These are phyloP conservation scores for Suzukiozyma palmioleophila DNA, from an alignment of 1,139 yeast genomes.

Conservation along the genomic window DNA sequence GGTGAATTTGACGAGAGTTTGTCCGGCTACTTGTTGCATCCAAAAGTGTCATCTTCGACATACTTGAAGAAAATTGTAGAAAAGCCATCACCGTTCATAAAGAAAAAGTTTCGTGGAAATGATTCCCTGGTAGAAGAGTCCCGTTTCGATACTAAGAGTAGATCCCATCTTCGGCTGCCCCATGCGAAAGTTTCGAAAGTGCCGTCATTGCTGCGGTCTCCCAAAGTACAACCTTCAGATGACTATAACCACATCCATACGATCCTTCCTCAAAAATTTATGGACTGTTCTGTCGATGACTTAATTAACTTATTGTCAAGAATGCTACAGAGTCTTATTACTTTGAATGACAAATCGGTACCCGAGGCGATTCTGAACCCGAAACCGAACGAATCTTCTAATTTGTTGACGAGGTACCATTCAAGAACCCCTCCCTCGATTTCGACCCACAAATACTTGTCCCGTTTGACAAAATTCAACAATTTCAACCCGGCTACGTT, in stretches of 20 bases:
- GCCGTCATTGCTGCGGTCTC: neutral
- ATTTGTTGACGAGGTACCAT: conserved; percentile 76
- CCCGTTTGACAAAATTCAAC: conserved; percentile 78
- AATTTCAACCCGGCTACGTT: conserved; percentile 79
- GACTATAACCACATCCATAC: conserved; percentile 3
- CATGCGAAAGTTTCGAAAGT: neutral
- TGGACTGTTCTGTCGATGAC: conserved; percentile 66
- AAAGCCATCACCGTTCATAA: too few species aligned
- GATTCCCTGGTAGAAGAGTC: neutral
- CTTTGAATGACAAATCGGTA: conserved; percentile 58
- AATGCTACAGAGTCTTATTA: conserved; percentile 71
- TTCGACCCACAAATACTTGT: conserved; percentile 70
- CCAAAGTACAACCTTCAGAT: neutral
- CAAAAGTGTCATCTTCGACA: neutral
- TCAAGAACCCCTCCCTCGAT: conserved; percentile 90
- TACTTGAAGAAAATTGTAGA: neutral
- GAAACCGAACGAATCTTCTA: conserved; percentile 11
- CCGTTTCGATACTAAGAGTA: neutral
- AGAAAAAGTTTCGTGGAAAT: too few species aligned
- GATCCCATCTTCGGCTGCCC: conserved; percentile 1
- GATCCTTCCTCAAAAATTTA: conserved; percentile 53
- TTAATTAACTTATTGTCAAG: conserved; percentile 68
- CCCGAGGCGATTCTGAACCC: conserved; percentile 32
- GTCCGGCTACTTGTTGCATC: neutral
- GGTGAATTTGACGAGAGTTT: neutral